Evolutionary conservation across 306 rosid species (phyloP).

Genomic region (Pterocarpus macrocarpus): DNA sequence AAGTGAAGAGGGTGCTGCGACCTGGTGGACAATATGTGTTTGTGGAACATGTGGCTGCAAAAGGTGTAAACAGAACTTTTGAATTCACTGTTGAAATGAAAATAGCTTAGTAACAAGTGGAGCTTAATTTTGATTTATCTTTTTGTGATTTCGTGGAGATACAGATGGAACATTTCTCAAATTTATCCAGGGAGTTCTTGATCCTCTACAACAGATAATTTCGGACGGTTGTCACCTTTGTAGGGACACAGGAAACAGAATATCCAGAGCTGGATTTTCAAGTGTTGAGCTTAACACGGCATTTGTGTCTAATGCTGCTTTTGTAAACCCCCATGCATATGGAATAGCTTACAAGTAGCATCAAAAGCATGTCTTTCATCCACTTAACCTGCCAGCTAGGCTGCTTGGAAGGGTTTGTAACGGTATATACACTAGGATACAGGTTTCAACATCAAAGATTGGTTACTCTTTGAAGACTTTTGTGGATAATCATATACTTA

Average conservation of each 20-base stretch:
- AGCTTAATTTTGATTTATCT: slow-evolving; percentile 2
- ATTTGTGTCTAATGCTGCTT: slow-evolving; percentile 59
- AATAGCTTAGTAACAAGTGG: neutral
- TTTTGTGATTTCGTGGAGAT: slow-evolving; percentile 38
- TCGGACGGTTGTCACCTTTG: slow-evolving; percentile 85
- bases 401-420: slow-evolving; percentile 28
- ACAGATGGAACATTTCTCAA: slow-evolving; percentile 76
- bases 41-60: slow-evolving; percentile 88
- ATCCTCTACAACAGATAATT: slow-evolving; percentile 78
- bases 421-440: slow-evolving; percentile 21
- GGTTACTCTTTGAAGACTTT: neutral
- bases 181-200: slow-evolving; percentile 67
- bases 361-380: neutral
- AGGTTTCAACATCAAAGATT: slow-evolving; percentile 5
- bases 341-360: slow-evolving; percentile 74
- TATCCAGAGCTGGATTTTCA: slow-evolving; percentile 76
- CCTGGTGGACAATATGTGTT: slow-evolving; percentile 83
- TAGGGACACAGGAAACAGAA: slow-evolving; percentile 65
- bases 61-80: slow-evolving; percentile 61
- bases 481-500: neutral
- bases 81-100: slow-evolving; percentile 29
- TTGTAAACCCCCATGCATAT: slow-evolving; percentile 71
- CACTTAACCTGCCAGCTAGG: neutral
- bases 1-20: slow-evolving; percentile 80
- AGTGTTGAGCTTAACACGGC: slow-evolving; percentile 60